phyloP scores from a whole-genome alignment of 768 basidiomycete species.

The Psilocybe tampanensis region DNA sequence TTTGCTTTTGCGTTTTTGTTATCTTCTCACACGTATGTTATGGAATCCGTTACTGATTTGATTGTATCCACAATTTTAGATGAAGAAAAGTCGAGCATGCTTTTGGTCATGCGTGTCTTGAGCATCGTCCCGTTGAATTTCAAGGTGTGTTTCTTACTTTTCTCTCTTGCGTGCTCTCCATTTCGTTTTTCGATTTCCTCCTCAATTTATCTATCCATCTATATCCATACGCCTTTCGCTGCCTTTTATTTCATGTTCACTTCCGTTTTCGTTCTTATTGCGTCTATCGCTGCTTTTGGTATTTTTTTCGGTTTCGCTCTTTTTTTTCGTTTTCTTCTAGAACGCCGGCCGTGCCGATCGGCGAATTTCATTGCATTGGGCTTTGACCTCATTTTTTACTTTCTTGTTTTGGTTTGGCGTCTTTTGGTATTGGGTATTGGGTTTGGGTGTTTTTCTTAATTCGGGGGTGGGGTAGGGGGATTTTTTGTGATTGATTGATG shows the following conservation, averaged over 20 bases:
- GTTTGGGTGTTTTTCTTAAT: too few relatives aligned
- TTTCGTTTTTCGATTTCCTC: constrained; percentile 2
- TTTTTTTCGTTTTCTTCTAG: background rate
- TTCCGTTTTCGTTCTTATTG: too few relatives aligned
- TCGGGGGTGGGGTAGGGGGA: too few relatives aligned
- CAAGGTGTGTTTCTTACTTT: constrained; percentile 81
- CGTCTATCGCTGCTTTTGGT: background rate
- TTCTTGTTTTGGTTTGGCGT: too few relatives aligned
- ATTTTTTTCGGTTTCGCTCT: background rate
- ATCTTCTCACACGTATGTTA: too few relatives aligned
- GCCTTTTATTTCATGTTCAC: background rate
- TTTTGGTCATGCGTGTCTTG: constrained; percentile 94
- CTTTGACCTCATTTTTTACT: too few relatives aligned
- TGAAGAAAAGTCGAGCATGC: constrained; percentile 92
- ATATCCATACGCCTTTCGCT: too few relatives aligned
- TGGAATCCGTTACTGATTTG: too few relatives aligned
- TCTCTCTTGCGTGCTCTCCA: too few relatives aligned
- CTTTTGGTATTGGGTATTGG: too few relatives aligned
- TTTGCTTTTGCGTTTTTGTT: background rate
- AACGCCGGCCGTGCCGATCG: background rate
- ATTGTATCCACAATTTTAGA: constrained; percentile 58
- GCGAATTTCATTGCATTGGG: too few relatives aligned
- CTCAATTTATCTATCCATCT: background rate
- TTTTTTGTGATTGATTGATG: too few relatives aligned
- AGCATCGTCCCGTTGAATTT: constrained; percentile 95